Evolutionary conservation across 2,329 filamentous ascomycete species (phyloP), one percentile per base, ranked within the genome.

Genomic region (Leptographium galeiforme): DNA sequence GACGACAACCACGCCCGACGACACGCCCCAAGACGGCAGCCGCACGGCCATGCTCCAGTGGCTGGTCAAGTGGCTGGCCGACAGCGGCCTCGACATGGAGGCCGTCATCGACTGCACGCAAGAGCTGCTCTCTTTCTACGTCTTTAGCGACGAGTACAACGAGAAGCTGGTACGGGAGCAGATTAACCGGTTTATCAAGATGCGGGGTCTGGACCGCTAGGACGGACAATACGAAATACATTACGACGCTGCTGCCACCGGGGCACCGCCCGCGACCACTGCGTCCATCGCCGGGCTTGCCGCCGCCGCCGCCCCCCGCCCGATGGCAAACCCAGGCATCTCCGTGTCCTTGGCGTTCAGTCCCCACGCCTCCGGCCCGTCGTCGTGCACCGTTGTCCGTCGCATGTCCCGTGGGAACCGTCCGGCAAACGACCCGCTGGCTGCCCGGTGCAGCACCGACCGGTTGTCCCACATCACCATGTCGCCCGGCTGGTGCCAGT

Each of bases 71-170:
- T 96, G 89, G 85, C 73, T 95, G 54, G 86, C 89, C 1, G 89
- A 95, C 64, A 93, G 87, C 62, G 85, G 81, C 54, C 80, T 95
- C 45, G 87, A 94, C 61, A 85, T 95, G 62, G 81, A 87, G 59
- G 85, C 82, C 36, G 84, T 94, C 66, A 85, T 95, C 50, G 88
- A 95, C 67, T 89, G 86, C 63, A 91, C 87, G 0, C 90, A 96
- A 68, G 90, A 95, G 69, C 78, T 95, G 57, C 87, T 96, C 52
- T 90, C 87, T 4, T 79, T 95, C 58, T 95, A 95, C 64, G 87
- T 94, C 63, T 78, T 72, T 56, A 72, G 78, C 50, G 78, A 81
- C 62, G 72, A 78, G 59, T 81, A 79, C 59, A 79, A 79, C 57
- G 78, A 81, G 52, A 81, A 81, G 61, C 67, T 74, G 41, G 78